phyloP scores from a whole-genome alignment of 176 grass and related monocot species.

The Urochloa ruziziensis region DNA sequence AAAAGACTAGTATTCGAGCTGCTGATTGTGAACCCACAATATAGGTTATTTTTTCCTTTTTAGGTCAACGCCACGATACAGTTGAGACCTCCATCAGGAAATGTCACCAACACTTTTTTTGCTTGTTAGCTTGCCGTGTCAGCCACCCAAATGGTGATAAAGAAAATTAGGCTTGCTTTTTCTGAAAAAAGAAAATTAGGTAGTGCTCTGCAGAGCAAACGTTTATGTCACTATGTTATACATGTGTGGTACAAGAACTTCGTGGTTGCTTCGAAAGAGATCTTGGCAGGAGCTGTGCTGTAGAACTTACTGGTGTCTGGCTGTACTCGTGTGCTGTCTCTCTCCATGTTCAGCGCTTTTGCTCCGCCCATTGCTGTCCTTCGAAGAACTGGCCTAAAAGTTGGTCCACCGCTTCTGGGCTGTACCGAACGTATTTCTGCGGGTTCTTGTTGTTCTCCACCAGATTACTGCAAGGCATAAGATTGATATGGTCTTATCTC shows the following conservation, averaged over 20 bases:
- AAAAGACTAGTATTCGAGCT: not conserved
- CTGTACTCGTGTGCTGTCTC: not conserved
- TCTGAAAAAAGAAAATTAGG: constrained; percentile 6
- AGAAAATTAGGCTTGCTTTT: constrained; percentile 17
- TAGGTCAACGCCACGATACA: not conserved
- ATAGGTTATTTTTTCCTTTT: not conserved
- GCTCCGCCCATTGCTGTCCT: constrained; percentile 67
- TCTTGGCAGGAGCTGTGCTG: not conserved
- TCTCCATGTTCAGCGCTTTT: constrained; percentile 47
- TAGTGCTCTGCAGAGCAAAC: not conserved
- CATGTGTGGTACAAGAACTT: constrained; percentile 6
- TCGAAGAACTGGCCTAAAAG: constrained; percentile 73
- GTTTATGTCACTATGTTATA: not conserved
- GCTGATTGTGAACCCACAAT: not conserved
- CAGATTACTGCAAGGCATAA: constrained; percentile 43
- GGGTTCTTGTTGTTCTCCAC: constrained; percentile 82
- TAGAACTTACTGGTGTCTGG: constrained; percentile 38
- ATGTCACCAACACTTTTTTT: not conserved
- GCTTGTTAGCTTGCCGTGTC: constrained; percentile 13
- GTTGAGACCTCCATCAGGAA: not conserved
- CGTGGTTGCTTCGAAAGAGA: constrained; percentile 25
- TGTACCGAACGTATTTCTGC: constrained; percentile 69
- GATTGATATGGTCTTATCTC: not conserved
- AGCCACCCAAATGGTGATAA: constrained; percentile 9
- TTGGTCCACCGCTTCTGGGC: constrained; percentile 64